Evolutionary conservation across 352 stramenopile species (phyloP), one percentile per base, ranked within the genome.

Genomic region (Phytophthora fragariae): DNA sequence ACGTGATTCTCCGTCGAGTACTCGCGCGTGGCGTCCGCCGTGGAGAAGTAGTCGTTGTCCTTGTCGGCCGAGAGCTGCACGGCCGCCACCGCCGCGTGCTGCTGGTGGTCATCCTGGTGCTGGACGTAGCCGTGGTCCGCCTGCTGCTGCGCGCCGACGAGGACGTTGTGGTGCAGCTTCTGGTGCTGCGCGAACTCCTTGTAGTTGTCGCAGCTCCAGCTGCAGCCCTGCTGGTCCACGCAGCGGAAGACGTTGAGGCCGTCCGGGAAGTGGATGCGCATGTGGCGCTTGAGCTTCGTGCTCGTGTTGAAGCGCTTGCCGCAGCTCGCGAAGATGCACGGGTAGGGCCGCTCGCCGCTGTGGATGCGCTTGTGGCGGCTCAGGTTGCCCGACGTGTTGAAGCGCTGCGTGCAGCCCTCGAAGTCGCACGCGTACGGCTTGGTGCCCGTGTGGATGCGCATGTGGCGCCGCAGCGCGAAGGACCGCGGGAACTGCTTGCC

Each of bases 281-380:
- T 93, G 76, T 97, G 90, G 17, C 90, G 81, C 78, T 95, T 94
- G 54, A 97, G 81, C 75, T 97, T 97, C n/a, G 89, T 95, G 75
- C 88, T 95, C 27, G 89, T 97, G 73, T 94, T 95, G 67, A 97
- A 97, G 44, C 84, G 81, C 72, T 97, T 97, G 70, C 82, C 85
- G 74, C 90, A 97, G 8, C 69, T 90, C 8, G 84, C 70, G 44
- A 92, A 92, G 54, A 89, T 84, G 53, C 90, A 97, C 39, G 85
- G 85, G 71, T 95, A 97, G 24, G 90, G 90, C 5, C 89, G 80
- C 65, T 94, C 90, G 54, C 90, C 90, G 50, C 82, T 93, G 75
- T 97, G 90, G 70, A 95, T 97, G 72, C 89, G 88, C 68, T 95
- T 95, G 78, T 97, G 90, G 57, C 90, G 87, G 62, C 87, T 95